Conservation (phyloP, 2,329 filamentous ascomycete species). For the Colletotrichum viniferum region DNA sequence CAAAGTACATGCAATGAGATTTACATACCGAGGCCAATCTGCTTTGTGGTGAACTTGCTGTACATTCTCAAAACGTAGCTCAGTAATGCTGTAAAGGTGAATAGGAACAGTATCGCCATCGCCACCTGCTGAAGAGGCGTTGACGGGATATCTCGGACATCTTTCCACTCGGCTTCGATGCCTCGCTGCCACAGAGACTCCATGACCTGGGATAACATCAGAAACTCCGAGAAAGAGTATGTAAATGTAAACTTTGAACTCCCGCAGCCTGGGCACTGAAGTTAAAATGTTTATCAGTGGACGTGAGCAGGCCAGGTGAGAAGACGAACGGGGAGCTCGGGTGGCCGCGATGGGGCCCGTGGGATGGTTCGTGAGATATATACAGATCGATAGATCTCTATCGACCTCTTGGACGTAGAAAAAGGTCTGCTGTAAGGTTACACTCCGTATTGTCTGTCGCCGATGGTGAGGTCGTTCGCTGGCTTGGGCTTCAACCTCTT, state of each 20-base stretch:
- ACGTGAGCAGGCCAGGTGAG: neutral
- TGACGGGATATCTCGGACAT: constrained; percentile 33
- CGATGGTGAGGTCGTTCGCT: neutral
- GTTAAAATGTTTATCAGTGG: neutral
- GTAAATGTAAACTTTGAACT: neutral
- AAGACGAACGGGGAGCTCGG: neutral
- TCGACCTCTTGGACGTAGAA: neutral
- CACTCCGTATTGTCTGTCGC: neutral
- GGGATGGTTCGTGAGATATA: neutral
- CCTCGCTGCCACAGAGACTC: neutral
- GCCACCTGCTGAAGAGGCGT: constrained; percentile 33
- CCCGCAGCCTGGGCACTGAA: neutral
- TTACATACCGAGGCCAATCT: constrained; percentile 1
- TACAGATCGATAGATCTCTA: neutral
- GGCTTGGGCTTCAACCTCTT: neutral
- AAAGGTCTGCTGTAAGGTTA: neutral
- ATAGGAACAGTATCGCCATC: constrained; percentile 34
- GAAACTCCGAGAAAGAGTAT: neutral
- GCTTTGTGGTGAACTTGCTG: neutral
- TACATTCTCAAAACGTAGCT: constrained; percentile 29
- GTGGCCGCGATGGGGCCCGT: neutral
- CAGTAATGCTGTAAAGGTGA: constrained; percentile 29
- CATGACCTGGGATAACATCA: neutral
- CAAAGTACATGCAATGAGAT: neutral
- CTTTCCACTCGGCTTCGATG: neutral